Conservation (phyloP, 257 asterid species). For the Lithospermum erythrorhizon region DNA sequence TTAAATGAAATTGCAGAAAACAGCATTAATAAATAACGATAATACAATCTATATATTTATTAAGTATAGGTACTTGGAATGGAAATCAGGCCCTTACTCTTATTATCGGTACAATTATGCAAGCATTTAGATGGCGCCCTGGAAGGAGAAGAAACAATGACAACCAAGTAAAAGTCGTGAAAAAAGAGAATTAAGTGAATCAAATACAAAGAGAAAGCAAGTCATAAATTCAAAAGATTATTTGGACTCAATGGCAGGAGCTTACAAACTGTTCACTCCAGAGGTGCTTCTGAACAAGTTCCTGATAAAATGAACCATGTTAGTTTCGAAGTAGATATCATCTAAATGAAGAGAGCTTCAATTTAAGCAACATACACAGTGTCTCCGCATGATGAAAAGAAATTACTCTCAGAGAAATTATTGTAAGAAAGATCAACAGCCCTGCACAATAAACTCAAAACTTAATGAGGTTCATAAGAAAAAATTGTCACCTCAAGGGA, state of each 20-base stretch:
- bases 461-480: background rate
- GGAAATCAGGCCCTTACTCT: constrained; percentile 7
- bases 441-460: constrained; percentile 20
- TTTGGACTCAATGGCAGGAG: background rate
- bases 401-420: constrained; percentile 27
- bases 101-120: background rate
- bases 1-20: too few species aligned
- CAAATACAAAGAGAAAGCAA: background rate
- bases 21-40: too few species aligned
- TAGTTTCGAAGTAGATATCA: background rate
- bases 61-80: background rate
- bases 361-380: background rate
- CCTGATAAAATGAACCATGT: background rate
- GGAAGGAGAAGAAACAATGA: background rate
- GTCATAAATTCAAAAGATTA: background rate
- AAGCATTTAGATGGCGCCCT: background rate
- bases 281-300: constrained; percentile 3
- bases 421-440: constrained; percentile 52
- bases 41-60: background rate
- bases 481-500: background rate
- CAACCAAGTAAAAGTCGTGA: background rate
- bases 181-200: background rate
- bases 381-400: constrained; percentile 20
- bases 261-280: background rate
- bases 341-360: background rate